Conservation (phyloP, 2,329 filamentous ascomycete genomes). For the Pleomassaria siparia region DNA sequence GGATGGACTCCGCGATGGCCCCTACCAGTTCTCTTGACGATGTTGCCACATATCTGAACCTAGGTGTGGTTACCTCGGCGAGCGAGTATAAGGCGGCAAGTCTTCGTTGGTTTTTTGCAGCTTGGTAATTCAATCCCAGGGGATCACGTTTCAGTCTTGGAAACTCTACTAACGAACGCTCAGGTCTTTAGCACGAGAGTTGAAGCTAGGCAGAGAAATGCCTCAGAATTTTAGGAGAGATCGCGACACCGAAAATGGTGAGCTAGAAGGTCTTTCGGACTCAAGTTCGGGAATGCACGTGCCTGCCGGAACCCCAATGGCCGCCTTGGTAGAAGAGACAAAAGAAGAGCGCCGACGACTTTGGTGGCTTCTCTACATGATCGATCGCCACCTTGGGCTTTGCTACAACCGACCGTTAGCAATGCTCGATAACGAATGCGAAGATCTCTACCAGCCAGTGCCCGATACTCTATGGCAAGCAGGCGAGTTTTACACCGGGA, state of each 20-base stretch:
- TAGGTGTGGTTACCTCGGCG: conserved; percentile 87
- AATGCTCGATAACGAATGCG: conserved; percentile 79
- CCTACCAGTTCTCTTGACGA: conserved; percentile 75
- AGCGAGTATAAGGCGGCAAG: conserved; percentile 92
- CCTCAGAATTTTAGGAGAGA: conserved; percentile 57
- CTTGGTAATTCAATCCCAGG: conserved; percentile 63
- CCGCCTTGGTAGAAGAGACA: conserved; percentile 46
- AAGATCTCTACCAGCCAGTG: conserved; percentile 78
- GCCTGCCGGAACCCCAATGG: conserved; percentile 32
- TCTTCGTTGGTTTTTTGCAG: conserved; percentile 90
- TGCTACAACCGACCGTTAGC: conserved; percentile 90
- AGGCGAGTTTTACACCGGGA: conserved; percentile 68
- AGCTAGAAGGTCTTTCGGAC: conserved; percentile 38
- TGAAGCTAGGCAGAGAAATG: conserved; percentile 84
- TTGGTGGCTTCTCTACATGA: conserved; percentile 92
- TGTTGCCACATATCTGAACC: conserved; percentile 85
- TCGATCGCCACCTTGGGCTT: conserved; percentile 83
- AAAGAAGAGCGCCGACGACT: conserved; percentile 84
- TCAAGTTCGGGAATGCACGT: conserved; percentile 29
- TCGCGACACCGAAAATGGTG: conserved; percentile 38
- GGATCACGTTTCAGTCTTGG: not conserved
- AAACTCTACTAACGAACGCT: not conserved
- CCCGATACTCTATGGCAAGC: conserved; percentile 83
- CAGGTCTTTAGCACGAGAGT: conserved; percentile 70
- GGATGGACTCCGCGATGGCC: conserved; percentile 49